Evolutionary conservation across 306 rosid genomes (phyloP).

Genomic region (Prunus fruticosa): DNA sequence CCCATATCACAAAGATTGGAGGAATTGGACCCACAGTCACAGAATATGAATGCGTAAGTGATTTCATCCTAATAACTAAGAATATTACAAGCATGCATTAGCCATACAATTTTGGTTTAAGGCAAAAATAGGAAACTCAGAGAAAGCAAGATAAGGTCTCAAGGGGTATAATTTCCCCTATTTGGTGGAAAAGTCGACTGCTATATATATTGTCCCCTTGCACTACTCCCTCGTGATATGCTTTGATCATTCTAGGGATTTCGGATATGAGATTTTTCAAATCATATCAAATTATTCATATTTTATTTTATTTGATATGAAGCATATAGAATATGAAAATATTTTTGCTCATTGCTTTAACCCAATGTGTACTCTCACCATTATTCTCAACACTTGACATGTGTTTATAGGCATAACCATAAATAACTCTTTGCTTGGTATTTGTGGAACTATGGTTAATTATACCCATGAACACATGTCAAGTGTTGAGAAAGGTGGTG

Average conservation of each 20-base stretch:
- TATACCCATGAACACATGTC: too few species aligned
- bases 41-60: slow-evolving; percentile 4
- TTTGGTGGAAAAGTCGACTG: neutral
- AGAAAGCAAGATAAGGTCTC: neutral
- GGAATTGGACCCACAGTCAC: slow-evolving; percentile 7
- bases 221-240: neutral
- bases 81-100: neutral
- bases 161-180: neutral
- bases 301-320: too few species aligned
- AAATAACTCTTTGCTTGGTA: too few species aligned
- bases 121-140: neutral
- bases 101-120: neutral
- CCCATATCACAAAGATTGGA: slow-evolving; percentile 15
- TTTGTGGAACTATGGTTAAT: too few species aligned
- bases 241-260: neutral
- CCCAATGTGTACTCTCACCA: too few species aligned
- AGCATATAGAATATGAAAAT: too few species aligned
- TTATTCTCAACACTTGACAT: too few species aligned
- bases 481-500: too few species aligned
- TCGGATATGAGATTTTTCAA: neutral
- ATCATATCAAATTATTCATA: neutral
- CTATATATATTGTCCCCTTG: neutral
- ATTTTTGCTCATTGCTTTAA: too few species aligned
- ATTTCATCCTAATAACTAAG: slow-evolving; percentile 6
- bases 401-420: too few species aligned